Base-by-base conservation (phyloP, 2,329 filamentous ascomycete species). In the Aspergillus sp. region DNA sequence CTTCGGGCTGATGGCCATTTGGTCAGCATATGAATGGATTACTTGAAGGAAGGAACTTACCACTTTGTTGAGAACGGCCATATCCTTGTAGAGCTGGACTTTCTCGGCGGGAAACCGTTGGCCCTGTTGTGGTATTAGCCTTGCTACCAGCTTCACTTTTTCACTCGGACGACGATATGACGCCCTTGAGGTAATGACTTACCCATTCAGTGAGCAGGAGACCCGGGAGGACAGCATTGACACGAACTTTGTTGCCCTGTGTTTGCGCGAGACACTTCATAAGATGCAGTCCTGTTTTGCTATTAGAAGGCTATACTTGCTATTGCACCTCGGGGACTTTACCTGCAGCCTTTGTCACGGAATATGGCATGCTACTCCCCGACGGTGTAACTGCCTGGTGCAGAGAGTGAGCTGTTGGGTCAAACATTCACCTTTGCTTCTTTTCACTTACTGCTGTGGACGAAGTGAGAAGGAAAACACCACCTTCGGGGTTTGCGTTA, bases 331-430 rank as follows among this genome's bases (percentile, higher is more conserved):
- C 27, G 67, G 45, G 27, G 7, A 35, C 13, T 46, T 38, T 61
- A 67, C 84, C 79, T 8, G 88, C 88, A 1, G 87, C 79, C 62
- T 93, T 93, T 32, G 85, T 86, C 12, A 90, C 83, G 0, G 82
- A 74, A 58, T 93, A 93, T 4, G 88, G 79, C 83, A 83, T 76
- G 34, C 74, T 77, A 52, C 75, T 79, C 5, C 79, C 79, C 41
- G 59, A 61, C 40, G 76, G 62, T n/a, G 68, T 59, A 47, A 76
- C 52, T 37, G 74, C 74, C 74, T 77, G 48, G 19, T 31, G 33
- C 28, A n/a, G 38, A 33, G 33, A 31, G 13, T 39, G 29, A 48
- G 9, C 11, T 33, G 33, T 2, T 39, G 12, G 2, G 5, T 34
- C 26, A 6, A 33, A 2, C 30, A 55, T 57, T 19, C 45, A 53